Conservation (phyloP, 2,329 filamentous ascomycete species). For the Cercospora sp. region DNA sequence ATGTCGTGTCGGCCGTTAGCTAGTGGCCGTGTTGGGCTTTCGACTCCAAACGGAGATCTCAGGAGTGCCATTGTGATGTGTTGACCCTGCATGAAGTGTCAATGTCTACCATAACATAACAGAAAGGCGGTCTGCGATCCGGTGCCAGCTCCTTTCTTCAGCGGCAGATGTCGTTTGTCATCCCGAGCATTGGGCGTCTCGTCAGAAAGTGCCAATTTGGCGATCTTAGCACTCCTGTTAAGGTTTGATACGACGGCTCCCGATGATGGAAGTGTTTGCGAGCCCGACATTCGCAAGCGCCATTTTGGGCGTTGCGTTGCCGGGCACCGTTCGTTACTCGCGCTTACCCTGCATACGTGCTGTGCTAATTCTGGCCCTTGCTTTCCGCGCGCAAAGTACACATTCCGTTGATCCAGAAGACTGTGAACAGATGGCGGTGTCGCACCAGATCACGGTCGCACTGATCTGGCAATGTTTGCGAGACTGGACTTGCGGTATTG, state of each 20-base stretch:
- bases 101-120: not conserved
- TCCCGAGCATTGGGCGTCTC: not conserved
- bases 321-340: not conserved
- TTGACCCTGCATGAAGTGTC: not conserved
- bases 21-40: not conserved
- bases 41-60: not conserved
- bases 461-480: not conserved
- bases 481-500: not conserved
- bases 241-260: not conserved
- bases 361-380: not conserved
- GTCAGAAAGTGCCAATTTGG: not conserved
- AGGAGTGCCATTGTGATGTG: not conserved
- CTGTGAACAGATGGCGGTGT: not conserved
- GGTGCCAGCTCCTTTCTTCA: not conserved
- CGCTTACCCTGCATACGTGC: not conserved
- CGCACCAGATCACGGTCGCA: not conserved
- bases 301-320: not conserved
- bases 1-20: not conserved
- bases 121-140: not conserved
- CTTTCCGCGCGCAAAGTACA: not conserved
- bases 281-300: not conserved
- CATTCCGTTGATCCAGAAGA: not conserved
- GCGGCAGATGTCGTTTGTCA: not conserved
- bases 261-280: not conserved
- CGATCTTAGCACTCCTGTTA: not conserved